Evolutionary conservation across 345 rosid genomes (phyloP), one percentile per base, ranked within the genome.

Genomic region (Lumnitzera racemosa): DNA sequence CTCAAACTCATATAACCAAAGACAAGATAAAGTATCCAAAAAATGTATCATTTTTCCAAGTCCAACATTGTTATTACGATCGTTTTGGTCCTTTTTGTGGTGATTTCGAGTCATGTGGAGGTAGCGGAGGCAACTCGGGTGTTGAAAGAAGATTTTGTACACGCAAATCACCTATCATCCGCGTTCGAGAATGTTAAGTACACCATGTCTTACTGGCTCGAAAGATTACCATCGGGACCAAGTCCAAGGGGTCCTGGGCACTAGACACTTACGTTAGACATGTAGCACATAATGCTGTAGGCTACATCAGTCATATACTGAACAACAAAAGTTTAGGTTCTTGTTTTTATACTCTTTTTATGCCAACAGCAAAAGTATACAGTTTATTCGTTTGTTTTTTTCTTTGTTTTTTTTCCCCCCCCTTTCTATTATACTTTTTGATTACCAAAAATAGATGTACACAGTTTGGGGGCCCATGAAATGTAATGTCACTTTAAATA

Each of bases 51-150:
- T 54, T 69, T 56, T 43, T 47, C 50, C 29, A 79, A 61, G 14
- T 3, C 54, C 5, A 48, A 57, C 13, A 54, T 59, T 36, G 43
- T 9, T 46, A 36, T 75, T 59, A 24, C 75, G 64, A 17, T 72
- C 20, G 53, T 74, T 24, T 64, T 72, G 6, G 61, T 74, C 15
- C 8, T 80, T 29, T 72, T 58, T 2, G 41, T 60, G n/a, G 69
- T 61, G 7, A 10, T 74, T 25, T 13, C 70, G 29, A 78, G 77
- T 61, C 64, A 61, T 3, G 41, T 58, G 23, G n/a, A 46, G 0
- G 83, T 73, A 0, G 43, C 10, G 43, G 82, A 78, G 66, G 89
- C 78, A 0, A 47, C 69, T 0, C 66, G 83, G 56, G 76, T 65
- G 43, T 47, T 81, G 47, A 59, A 67, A 15, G 77, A 72, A 15